Percentiles rank a stretch among this genome's conserved stretches.
Evolutionary conservation across 768 basidiomycete genomes (phyloP).

Genomic region (Dendrothele bispora): DNA sequence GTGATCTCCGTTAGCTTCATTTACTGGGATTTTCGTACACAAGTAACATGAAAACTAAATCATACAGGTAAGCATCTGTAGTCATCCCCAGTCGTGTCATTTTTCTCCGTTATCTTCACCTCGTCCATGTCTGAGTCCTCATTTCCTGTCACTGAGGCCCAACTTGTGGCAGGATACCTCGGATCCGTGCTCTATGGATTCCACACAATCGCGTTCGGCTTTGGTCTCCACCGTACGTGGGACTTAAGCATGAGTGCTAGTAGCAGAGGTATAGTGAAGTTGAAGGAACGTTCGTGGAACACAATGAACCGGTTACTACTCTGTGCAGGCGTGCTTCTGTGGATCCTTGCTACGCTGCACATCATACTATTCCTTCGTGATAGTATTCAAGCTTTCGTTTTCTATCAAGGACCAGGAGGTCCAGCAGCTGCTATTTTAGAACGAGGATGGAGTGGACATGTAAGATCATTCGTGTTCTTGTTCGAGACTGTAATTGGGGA

Average conservation of each 20-base stretch:
- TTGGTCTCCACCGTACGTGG: too few species aligned
- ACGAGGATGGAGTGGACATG: background rate
- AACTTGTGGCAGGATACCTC: background rate
- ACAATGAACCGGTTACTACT: background rate
- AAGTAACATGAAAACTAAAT: too few species aligned
- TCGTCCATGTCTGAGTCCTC: background rate
- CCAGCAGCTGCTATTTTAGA: background rate
- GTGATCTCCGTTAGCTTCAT: too few species aligned
- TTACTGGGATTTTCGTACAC: too few species aligned
- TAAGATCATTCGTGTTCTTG: background rate
- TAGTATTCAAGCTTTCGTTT: constrained; percentile 11
- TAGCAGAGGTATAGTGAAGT: too few species aligned
- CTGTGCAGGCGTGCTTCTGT: background rate
- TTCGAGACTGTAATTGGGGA: constrained; percentile 10
- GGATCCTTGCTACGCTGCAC: background rate
- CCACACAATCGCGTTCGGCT: background rate
- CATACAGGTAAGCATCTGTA: too few species aligned
- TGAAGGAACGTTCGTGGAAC: too few species aligned
- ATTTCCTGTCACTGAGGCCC: background rate
- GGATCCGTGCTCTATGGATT: background rate
- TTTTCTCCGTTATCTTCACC: too few species aligned
- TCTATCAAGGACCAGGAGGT: constrained; percentile 9
- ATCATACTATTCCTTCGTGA: background rate
- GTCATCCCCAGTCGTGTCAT: too few species aligned
- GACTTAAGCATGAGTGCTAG: too few species aligned